Conservation (phyloP, 177 flowering plant species). For the Vitis hybrid region DNA sequence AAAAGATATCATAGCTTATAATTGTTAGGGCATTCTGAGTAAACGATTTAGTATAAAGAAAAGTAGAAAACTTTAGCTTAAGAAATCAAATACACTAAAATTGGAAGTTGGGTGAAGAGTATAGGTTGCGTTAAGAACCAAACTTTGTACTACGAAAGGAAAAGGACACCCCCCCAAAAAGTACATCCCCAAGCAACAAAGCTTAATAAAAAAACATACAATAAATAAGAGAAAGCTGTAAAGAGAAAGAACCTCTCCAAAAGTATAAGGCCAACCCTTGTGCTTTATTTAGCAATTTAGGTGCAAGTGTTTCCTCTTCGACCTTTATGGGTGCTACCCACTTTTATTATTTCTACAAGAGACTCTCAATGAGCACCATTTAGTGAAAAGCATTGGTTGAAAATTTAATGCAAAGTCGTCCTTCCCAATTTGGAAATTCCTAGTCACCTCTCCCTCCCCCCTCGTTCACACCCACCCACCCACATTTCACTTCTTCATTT, state of each 20-base stretch:
- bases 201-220: neutral
- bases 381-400: neutral
- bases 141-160: neutral
- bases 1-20: neutral
- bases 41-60: neutral
- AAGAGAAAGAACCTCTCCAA: neutral
- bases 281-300: slow-evolving; percentile 5
- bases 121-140: neutral
- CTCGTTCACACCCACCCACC: no score
- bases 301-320: neutral
- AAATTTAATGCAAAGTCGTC: slow-evolving; percentile 3
- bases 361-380: neutral
- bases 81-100: neutral
- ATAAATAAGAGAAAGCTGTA: neutral
- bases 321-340: slow-evolving; percentile 1
- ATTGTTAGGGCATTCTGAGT: neutral
- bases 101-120: slow-evolving; percentile 2
- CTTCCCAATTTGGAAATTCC: slow-evolving; percentile 13
- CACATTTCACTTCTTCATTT: neutral
- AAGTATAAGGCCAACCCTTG: neutral
- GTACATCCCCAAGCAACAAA: slow-evolving; percentile 4
- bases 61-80: neutral
- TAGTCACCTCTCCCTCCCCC: neutral
- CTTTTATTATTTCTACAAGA: neutral
- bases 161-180: neutral